phyloP scores from a whole-genome alignment of 2,329 filamentous ascomycete species.

The Colletotrichum neosansevieriae region DNA sequence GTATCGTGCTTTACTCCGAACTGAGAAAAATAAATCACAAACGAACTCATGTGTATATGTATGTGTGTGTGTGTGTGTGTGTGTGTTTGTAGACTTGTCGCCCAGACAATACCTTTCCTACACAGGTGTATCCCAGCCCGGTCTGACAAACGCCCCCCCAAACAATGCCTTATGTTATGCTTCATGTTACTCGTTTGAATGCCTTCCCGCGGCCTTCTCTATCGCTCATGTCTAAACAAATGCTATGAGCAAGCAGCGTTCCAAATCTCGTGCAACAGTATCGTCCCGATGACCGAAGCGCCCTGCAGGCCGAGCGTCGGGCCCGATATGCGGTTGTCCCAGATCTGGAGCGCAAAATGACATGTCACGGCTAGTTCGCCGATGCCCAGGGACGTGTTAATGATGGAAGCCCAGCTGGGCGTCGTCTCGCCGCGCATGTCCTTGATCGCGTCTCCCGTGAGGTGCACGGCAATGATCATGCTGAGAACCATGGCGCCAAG shows the following conservation, averaged over 20 bases:
- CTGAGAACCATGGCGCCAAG: constrained; percentile 40
- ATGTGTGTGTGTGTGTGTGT: neutral
- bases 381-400: constrained; percentile 34
- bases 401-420: constrained; percentile 31
- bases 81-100: neutral
- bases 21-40: neutral
- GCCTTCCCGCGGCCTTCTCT: neutral
- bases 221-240: too few relatives aligned
- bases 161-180: constrained; percentile 25
- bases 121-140: constrained; percentile 4
- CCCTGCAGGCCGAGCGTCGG: constrained; percentile 29
- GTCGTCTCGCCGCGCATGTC: constrained; percentile 30
- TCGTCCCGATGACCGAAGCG: constrained; percentile 33
- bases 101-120: constrained; percentile 4
- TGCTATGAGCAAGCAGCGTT: constrained; percentile 30
- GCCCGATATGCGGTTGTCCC: constrained; percentile 12
- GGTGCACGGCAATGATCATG: constrained; percentile 31
- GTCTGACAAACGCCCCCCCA: constrained; percentile 19
- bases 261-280: constrained; percentile 40
- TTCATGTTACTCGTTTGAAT: constrained; percentile 33
- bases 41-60: neutral
- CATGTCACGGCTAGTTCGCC: constrained; percentile 38
- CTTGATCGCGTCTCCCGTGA: constrained; percentile 36
- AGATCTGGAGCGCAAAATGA: constrained; percentile 37
- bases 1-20: neutral